A percentile compares a stretch with the other conserved stretches of the same genome.
These are phyloP conservation scores for Cyclanthera cordifolia DNA, from an alignment of 306 rosid species.

Conservation along the genomic window DNA sequence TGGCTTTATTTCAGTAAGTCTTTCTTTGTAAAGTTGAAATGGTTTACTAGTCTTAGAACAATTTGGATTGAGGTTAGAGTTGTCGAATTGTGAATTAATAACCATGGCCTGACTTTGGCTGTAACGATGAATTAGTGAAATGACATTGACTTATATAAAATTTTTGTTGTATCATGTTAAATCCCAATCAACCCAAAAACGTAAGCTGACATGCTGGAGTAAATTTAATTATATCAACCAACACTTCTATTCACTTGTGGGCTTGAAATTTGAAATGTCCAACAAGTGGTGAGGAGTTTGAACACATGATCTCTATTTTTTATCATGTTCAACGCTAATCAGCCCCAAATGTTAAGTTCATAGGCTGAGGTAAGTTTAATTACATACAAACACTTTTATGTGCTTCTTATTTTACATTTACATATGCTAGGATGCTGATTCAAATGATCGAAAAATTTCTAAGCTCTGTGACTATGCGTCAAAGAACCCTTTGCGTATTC, in stretches of 20 bases:
- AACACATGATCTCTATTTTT: too few relatives aligned
- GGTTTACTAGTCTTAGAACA: not conserved
- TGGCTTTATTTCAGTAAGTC: not conserved
- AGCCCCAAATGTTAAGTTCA: too few relatives aligned
- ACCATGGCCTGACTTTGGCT: not conserved
- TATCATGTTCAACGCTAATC: too few relatives aligned
- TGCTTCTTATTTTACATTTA: slow-evolving; percentile 1
- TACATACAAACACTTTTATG: not conserved
- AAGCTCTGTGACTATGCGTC: slow-evolving; percentile 48
- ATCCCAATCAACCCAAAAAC: too few relatives aligned
- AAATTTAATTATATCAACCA: too few relatives aligned
- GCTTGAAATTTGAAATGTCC: too few relatives aligned
- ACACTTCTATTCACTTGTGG: too few relatives aligned
- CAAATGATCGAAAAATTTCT: slow-evolving; percentile 39
- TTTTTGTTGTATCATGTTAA: too few relatives aligned
- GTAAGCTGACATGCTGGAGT: too few relatives aligned
- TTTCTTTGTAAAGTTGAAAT: not conserved
- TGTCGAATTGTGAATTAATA: not conserved
- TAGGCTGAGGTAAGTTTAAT: too few relatives aligned
- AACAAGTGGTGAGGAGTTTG: too few relatives aligned
- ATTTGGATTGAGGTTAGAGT: not conserved
- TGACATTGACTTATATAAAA: not conserved
- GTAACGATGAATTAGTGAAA: not conserved
- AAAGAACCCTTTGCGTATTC: slow-evolving; percentile 44
- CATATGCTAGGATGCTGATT: slow-evolving; percentile 35